Evolutionary conservation across 179 eudicot species (phyloP), one percentile per base, ranked within the genome.

Genomic region (Vitellaria paradoxa): DNA sequence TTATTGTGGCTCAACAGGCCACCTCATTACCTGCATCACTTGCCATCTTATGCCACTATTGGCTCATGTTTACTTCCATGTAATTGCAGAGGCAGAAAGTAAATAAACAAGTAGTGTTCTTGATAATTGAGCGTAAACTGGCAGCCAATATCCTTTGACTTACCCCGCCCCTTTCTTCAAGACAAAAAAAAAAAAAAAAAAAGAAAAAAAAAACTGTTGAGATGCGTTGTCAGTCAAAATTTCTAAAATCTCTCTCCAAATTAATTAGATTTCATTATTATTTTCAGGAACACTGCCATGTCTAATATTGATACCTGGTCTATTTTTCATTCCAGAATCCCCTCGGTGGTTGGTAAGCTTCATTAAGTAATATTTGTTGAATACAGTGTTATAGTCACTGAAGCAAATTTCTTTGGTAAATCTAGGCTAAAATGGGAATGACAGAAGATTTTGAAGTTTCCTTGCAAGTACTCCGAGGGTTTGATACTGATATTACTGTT

Each of bases 261-360:
- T 55, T 79, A 59, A 81, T 70, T 20, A 46, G 60, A 20, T 61
- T 72, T 49, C 17, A n/a, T 67, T 56, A 63, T 49, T 79, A 0
- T 80, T 77, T 15, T 45, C 96, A 96, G 99, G 98, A 84, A 86
- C 78, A 60, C 80, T 96, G 81, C 99, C 99, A 42, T 94, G 99
- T 77, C 86, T 92, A 17, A 82, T 89, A 72, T 82, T 96, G 87
- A 94, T 96, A 70, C 99, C 99, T 78, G 98, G 96, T 61, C 87
- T 96, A 71, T 96, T 96, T 87, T 96, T 96, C 89, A 88, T 96
- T 80, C 99, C 99, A 9, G 99, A 96, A 83, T 96, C 99, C 82
- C 99, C 99, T 81, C 84, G 99, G 84, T 96, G 99, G 99, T 81
- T 96, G 97, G 99, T 96, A 87, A 80, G 89, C 74, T 75, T 57